Evolutionary conservation across 768 basidiomycete genomes (phyloP).

Genomic region (Tricholoma sp.): DNA sequence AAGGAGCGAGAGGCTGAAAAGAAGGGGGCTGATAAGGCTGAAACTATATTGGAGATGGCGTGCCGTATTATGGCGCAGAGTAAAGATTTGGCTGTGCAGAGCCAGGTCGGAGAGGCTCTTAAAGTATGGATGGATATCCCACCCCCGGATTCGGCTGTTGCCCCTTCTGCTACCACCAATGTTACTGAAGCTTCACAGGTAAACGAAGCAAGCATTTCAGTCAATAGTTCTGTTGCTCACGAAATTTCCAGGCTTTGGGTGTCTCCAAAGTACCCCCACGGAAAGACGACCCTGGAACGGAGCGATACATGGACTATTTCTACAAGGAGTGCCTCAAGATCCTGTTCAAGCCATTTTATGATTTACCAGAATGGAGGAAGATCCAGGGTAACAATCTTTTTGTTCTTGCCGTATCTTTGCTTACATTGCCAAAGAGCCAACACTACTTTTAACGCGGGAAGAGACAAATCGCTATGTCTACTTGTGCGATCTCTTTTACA

Average conservation of each 20-base stretch:
- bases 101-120: slow-evolving; percentile 85
- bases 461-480: slow-evolving; percentile 81
- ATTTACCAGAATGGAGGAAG: slow-evolving; percentile 62
- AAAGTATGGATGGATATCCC: slow-evolving; percentile 80
- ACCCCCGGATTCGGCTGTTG: slow-evolving; percentile 26
- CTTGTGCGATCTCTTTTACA: slow-evolving; percentile 87
- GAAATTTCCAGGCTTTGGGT: slow-evolving; percentile 33
- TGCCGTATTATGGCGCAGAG: slow-evolving; percentile 76
- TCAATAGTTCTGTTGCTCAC: slow-evolving; percentile 3
- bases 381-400: slow-evolving; percentile 23
- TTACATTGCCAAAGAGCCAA: slow-evolving; percentile 35
- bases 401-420: not conserved
- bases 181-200: slow-evolving; percentile 30
- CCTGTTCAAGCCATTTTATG: slow-evolving; percentile 74
- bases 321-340: slow-evolving; percentile 78
- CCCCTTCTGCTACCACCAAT: slow-evolving; percentile 19
- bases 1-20: slow-evolving; percentile 54
- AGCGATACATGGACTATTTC: slow-evolving; percentile 90
- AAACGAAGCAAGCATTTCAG: slow-evolving; percentile 8
- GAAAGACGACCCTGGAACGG: slow-evolving; percentile 82
- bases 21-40: slow-evolving; percentile 56
- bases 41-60: slow-evolving; percentile 71
- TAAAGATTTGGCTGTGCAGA: slow-evolving; percentile 81
- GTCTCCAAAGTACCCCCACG: slow-evolving; percentile 35
- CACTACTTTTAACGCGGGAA: slow-evolving; percentile 60